Conservation (phyloP, 345 rosid species). For the Cardamine resedifolia region DNA sequence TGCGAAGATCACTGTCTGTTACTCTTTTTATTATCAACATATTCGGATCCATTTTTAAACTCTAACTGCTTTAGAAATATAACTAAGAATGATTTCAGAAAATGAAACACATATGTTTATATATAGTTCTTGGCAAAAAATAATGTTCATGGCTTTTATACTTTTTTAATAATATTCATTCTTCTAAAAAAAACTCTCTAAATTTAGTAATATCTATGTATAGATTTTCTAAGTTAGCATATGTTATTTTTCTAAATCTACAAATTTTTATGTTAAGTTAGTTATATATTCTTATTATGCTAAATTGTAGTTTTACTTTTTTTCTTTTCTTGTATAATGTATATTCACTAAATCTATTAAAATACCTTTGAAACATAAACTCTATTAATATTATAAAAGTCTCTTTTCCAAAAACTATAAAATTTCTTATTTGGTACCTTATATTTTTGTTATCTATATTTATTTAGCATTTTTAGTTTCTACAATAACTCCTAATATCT, state of each 20-base stretch:
- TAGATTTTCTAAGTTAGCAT: not conserved
- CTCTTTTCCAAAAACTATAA: not conserved
- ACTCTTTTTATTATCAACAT: not conserved
- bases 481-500: not conserved
- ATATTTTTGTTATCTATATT: not conserved
- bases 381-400: not conserved
- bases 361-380: not conserved
- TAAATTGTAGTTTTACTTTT: not conserved
- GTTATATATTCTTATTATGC: not conserved
- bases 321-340: no score
- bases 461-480: not conserved
- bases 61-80: no score
- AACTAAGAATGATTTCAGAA: not conserved
- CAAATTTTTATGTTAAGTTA: not conserved
- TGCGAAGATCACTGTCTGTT: not conserved
- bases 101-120: not conserved
- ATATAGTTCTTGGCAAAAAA: not conserved
- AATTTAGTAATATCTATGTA: not conserved
- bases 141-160: not conserved
- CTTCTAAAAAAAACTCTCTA: not conserved
- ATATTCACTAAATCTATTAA: not conserved
- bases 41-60: not conserved
- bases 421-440: not conserved
- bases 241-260: not conserved
- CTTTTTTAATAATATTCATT: not conserved